Evolutionary conservation across 2,329 filamentous ascomycete species (phyloP).

Genomic region (Massarina eburnea): DNA sequence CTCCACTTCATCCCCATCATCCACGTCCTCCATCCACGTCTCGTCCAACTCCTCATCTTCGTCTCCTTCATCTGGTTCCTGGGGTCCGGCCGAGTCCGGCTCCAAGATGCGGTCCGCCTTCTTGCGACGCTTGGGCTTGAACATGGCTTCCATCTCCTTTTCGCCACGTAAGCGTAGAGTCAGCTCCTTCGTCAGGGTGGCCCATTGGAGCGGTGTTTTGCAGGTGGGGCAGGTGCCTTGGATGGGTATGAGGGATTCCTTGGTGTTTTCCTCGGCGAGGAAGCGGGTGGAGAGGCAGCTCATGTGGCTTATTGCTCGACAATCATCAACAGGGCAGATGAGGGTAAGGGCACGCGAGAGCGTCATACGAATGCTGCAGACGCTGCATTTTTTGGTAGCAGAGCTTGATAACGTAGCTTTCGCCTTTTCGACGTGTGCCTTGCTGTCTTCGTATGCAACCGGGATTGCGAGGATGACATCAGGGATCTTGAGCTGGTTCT

Average conservation of each 20-base stretch:
- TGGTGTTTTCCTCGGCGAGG: slow-evolving; percentile 44
- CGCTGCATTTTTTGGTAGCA: slow-evolving; percentile 49
- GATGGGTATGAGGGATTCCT: slow-evolving; percentile 63
- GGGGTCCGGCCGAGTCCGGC: slow-evolving; percentile 12
- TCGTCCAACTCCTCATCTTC: slow-evolving; percentile 40
- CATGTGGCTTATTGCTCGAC: slow-evolving; percentile 56
- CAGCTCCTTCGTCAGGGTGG: slow-evolving; percentile 78
- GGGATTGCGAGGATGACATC: slow-evolving; percentile 47
- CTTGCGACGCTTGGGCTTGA: slow-evolving; percentile 56
- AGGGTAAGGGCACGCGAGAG: slow-evolving; percentile 47
- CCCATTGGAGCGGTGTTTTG: slow-evolving; percentile 65
- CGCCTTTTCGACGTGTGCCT: slow-evolving; percentile 56
- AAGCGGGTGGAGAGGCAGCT: slow-evolving; percentile 58
- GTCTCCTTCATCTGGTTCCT: slow-evolving; percentile 25
- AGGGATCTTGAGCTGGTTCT: slow-evolving; percentile 18
- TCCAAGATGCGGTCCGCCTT: slow-evolving; percentile 27
- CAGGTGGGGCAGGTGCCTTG: slow-evolving; percentile 74
- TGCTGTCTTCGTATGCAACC: slow-evolving; percentile 55
- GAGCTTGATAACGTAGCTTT: slow-evolving; percentile 31
- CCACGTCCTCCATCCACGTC: slow-evolving; percentile 36
- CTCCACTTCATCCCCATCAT: slow-evolving; percentile 26
- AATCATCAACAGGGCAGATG: slow-evolving; percentile 55
- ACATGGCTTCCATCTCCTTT: slow-evolving; percentile 69
- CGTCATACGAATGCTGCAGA: slow-evolving; percentile 51
- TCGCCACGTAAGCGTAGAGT: slow-evolving; percentile 70